These are phyloP conservation scores for Mycena amicta DNA, from an alignment of 768 basidiomycete species.

Conservation along the genomic window DNA sequence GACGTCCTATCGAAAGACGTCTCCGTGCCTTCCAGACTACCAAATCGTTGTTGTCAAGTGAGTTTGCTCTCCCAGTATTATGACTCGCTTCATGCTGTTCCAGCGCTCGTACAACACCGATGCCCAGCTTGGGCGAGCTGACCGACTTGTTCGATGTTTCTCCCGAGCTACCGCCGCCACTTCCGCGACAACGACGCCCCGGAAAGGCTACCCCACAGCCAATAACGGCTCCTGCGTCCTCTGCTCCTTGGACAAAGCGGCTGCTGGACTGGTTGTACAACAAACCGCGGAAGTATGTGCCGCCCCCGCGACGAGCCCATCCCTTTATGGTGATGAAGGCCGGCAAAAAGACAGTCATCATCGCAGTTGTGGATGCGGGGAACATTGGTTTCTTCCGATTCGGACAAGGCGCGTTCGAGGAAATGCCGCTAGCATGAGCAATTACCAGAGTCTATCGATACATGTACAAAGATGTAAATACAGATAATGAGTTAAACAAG, in stretches of 20 bases:
- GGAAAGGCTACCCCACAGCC: conserved; percentile 8
- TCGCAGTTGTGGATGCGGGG: conserved; percentile 88
- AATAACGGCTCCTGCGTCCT: conserved; percentile 21
- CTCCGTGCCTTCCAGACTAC: conserved; percentile 83
- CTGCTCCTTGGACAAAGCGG: conserved; percentile 29
- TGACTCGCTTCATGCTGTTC: too few species aligned
- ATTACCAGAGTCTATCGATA: too few species aligned
- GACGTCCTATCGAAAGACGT: conserved; percentile 78
- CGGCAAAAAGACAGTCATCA: conserved; percentile 80
- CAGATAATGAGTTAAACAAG: conserved; percentile 16
- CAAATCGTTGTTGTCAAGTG: conserved; percentile 85
- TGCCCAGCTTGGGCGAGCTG: conserved; percentile 83
- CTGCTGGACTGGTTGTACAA: conserved; percentile 30
- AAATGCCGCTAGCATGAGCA: conserved; percentile 69
- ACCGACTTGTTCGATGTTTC: conserved; percentile 68
- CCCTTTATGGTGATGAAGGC: conserved; percentile 82
- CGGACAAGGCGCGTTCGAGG: conserved; percentile 81
- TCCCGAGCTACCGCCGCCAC: conserved; percentile 69
- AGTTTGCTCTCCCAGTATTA: too few species aligned
- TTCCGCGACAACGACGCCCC: conserved; percentile 44
- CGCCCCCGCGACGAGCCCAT: conserved; percentile 49
- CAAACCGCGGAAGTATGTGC: conserved; percentile 13
- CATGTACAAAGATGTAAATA: not conserved
- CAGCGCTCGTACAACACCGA: conserved; percentile 80
- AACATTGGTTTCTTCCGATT: conserved; percentile 89